Evolutionary conservation across 768 basidiomycete species (phyloP), one percentile per base, ranked within the genome.

Genomic region (Heimioporus sp.): DNA sequence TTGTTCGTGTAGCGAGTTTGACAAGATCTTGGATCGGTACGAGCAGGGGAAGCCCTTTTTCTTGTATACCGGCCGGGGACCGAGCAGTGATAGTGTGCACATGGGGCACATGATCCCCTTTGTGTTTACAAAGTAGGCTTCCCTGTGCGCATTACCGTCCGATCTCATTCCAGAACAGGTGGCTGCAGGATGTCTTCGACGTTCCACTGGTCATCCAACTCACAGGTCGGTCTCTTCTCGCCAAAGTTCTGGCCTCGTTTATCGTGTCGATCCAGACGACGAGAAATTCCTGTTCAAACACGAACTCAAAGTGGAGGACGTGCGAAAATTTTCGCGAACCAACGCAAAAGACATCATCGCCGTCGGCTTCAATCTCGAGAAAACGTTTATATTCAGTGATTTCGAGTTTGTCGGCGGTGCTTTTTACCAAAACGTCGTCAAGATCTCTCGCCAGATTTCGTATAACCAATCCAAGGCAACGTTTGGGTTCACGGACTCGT

Each of bases 241-340:
- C 17, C 20, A 35, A 13, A 10, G 38, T 19, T 35, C 15, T 9
- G 12, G 11, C 16, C 39, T 46, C 17, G 15, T 10, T 43, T 16
- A 37, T 16, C 35, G 19, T 0, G 19, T 11, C n/a, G 34, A 11
- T 8, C 37, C 59, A 92, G 97, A 99, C 64, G 97, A 99, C 69
- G 97, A 99, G 68, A 99, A 99, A 69, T 99, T 98, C 76, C 72
- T 99, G 43, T 97, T 99, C 81, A 96, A 98, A 70, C 90, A 93
- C 49, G 89, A 90, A 58, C 81, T 97, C 53, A 95, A 92, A 67
- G 79, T 90, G 34, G 92, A 98, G 58, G 87, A 98, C 66, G 89
- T 90, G 19, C 82, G 84, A 64, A 74, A 76, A 20, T 98, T 94
- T 66, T 82, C 92, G 9, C 80, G 80, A 51, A 80, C 82, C 64